Base-by-base conservation (phyloP, 1,284 basidiomycete species). In the Ceratobasidium sp. region DNA sequence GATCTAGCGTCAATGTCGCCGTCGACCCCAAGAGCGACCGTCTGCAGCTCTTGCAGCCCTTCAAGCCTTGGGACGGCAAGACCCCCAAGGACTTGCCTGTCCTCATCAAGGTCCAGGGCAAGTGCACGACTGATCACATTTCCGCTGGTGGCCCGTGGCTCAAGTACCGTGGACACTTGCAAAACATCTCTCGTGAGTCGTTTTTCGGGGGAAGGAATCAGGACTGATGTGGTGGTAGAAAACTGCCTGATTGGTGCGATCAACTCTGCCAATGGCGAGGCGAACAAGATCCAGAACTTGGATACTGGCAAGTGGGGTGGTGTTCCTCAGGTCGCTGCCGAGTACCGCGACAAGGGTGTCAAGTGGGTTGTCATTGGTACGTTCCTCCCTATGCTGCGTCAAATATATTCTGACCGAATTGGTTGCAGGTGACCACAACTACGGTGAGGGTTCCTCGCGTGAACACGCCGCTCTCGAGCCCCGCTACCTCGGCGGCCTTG, bases 391-490 rank as follows among this genome's bases (percentile, higher is more conserved):
- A 5, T 27, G 5, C 7, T 15, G 17, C 27, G 31, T 34, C 5
- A 13, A 7, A 58, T 69, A 29, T 25, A 22, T 22, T 22, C 29
- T 25, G 29, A 22, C 29, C 5, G 27, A 8, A 3, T 25, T 25
- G n/a, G 49, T 52, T 35, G 40, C 60, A 29, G 90, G 89, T 77
- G 93, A 96, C 83, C 86, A 89, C 83, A 98, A 98, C 87, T 98
- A 98, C 82, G 96, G 96, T 78, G 96, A 98, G 83, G 96, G 96
- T 75, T 97, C 94, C 35, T 97, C 95, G 71, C 93, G 96, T 81
- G 95, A 98, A 82, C 96, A 97, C 82, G 96, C 96, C 75, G 96
- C 96, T 70, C 91, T 98, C 69, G 95, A 98, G 84, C 96, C 96
- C 54, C 92, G 96, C 72, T 98, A 90, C 89, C 90, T 98, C 74